phyloP scores from a whole-genome alignment of 805 yeast species.

The Ogataea trehaloabstinens region DNA sequence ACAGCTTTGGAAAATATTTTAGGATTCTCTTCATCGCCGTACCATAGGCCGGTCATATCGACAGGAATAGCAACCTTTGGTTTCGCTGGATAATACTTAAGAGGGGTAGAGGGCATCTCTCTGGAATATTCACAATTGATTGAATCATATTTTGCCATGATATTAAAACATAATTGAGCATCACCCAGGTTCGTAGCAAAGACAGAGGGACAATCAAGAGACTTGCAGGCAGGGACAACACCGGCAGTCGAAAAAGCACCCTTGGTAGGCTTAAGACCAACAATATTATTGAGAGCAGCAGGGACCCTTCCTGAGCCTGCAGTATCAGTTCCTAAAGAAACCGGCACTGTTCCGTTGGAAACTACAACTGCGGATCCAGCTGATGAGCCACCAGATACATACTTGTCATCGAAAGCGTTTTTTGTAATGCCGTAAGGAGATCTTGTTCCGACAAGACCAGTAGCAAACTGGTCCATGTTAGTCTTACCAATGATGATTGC shows the following conservation, averaged over 20 bases:
- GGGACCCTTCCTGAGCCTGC: slow-evolving; percentile 99
- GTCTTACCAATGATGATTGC: slow-evolving; percentile 94
- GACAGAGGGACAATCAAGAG: slow-evolving; percentile 88
- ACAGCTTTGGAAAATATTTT: slow-evolving; percentile 63
- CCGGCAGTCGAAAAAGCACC: slow-evolving; percentile 87
- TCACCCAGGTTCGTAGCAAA: slow-evolving; percentile 76
- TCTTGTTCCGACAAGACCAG: slow-evolving; percentile 93
- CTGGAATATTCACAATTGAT: slow-evolving; percentile 79
- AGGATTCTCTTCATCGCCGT: slow-evolving; percentile 77
- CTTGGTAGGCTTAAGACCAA: slow-evolving; percentile 90
- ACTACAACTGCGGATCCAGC: slow-evolving; percentile 95
- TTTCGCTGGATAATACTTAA: slow-evolving; percentile 51
- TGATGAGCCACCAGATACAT: slow-evolving; percentile 93
- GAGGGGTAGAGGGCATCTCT: slow-evolving; percentile 64
- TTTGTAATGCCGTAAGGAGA: slow-evolving; percentile 93
- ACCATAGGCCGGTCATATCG: slow-evolving; percentile 61
- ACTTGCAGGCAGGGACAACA: slow-evolving; percentile 96
- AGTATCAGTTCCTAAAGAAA: slow-evolving; percentile 92
- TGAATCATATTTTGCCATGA: slow-evolving; percentile 70
- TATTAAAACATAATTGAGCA: slow-evolving; percentile 73
- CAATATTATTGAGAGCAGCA: slow-evolving; percentile 86
- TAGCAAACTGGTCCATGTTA: slow-evolving; percentile 94
- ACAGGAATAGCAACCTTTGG: slow-evolving; percentile 79
- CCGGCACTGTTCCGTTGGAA: slow-evolving; percentile 84
- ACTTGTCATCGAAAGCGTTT: slow-evolving; percentile 68